Base-by-base conservation (phyloP, 2,329 filamentous ascomycete species). In the Monascus ruber region DNA sequence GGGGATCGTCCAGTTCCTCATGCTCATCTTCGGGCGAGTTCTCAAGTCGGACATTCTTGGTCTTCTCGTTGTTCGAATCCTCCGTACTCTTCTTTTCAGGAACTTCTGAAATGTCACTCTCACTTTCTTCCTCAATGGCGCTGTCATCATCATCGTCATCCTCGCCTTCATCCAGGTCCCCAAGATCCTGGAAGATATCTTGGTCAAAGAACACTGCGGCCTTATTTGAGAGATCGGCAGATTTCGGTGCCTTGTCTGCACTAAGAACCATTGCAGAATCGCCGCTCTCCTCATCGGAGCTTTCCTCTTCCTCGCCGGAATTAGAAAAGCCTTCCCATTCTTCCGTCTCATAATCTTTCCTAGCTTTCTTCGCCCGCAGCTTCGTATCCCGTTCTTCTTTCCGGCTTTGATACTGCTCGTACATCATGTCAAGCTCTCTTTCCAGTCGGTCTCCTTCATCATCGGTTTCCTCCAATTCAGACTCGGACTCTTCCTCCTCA, bases 131-230 rank as follows among this genome's bases (percentile, higher is more conserved):
- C 35, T 61, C 59, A 26, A 60, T 53, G 9, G 57, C 60, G 38
- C 58, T 61, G 24, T 64, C 58, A 4, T 54, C 48, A 8, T 57
- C 58, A 4, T 64, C 61, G 3, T 66, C 65, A 6, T 69, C 65
- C 6, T 65, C 63, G 25, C 76, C 70, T 11, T 78, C 78, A 2
- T 81, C 66, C 17, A 82, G 61, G 0, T 77, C 83, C 24, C 78
- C 77, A 39, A 96, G 79, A 31, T 79, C 85, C 49, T 88, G 80
- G 70, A 98, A 98, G 32, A 98, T 82, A 49, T 95, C 88, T 58
- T 95, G 89, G 51, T 84, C 83, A 60, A 98, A 98, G 66, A 98
- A 98, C 44, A 82, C 75, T 6, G 81, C 76, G 6, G 91, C 91
- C 46, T 86, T 77, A 59, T 81, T 88, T 2, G 87, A 94, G n/a